phyloP scores from a whole-genome alignment of 2,329 filamentous ascomycete species.

The Fusarium abutilonis region DNA sequence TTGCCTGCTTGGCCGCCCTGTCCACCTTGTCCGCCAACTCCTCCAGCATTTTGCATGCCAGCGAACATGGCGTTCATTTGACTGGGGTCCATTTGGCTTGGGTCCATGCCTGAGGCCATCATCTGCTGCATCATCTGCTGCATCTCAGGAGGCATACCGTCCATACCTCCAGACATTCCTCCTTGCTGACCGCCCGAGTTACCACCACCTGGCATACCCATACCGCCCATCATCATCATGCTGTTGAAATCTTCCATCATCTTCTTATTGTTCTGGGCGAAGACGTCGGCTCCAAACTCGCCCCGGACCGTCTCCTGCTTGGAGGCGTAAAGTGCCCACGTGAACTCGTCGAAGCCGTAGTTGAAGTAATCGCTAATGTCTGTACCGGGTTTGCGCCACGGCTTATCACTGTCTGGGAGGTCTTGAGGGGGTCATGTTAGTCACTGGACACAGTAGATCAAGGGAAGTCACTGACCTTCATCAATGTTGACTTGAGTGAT shows the following conservation, averaged over 20 bases:
- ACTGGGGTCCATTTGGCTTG: conserved; percentile 71
- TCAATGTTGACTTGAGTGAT: conserved; percentile 81
- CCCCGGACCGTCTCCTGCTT: conserved; percentile 84
- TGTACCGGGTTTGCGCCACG: conserved; percentile 93
- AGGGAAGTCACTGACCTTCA: conserved; percentile 56
- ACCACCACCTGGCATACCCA: conserved; percentile 54
- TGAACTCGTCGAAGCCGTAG: conserved; percentile 98
- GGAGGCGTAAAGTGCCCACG: conserved; percentile 92
- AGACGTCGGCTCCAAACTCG: conserved; percentile 75
- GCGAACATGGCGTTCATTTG: conserved; percentile 69
- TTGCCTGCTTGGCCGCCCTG: conserved; percentile 63
- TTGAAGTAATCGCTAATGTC: conserved; percentile 99
- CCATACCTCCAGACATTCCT: conserved; percentile 64
- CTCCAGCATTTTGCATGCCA: conserved; percentile 62
- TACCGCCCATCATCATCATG: conserved; percentile 73
- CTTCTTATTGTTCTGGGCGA: conserved; percentile 77
- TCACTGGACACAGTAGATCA: background rate
- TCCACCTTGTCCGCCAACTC: conserved; percentile 51
- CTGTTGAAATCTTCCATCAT: conserved; percentile 75
- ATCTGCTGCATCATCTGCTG: conserved; percentile 76
- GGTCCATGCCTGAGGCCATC: conserved; percentile 72
- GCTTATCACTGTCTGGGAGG: conserved; percentile 84
- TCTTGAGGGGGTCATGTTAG: conserved; percentile 53
- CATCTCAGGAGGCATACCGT: conserved; percentile 73
- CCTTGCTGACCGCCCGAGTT: conserved; percentile 48